These are phyloP conservation scores for Schwanniomyces occidentalis DNA, from an alignment of 805 yeast species.

Conservation along the genomic window DNA sequence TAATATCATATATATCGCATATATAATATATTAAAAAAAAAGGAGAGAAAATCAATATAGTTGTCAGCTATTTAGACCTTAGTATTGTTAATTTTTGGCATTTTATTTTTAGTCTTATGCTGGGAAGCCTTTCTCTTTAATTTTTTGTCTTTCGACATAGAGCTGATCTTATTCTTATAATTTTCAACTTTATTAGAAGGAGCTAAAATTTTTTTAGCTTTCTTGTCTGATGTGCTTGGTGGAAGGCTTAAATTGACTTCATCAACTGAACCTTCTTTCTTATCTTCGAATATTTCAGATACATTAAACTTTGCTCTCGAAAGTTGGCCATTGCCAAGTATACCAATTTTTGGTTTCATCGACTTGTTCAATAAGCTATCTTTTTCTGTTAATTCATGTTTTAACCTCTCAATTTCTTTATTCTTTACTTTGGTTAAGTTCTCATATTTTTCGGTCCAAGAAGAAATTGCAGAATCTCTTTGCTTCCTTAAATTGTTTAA, in stretches of 20 bases:
- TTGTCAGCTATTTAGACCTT: not conserved
- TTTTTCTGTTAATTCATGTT: not conserved
- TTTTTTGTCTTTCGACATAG: slow-evolving; percentile 5
- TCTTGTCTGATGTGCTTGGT: slow-evolving; percentile 3
- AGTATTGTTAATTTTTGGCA: slow-evolving; percentile 2
- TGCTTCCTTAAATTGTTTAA: too few relatives aligned
- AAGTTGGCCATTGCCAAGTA: not conserved
- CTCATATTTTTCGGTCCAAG: too few relatives aligned
- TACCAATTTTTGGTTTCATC: too few relatives aligned
- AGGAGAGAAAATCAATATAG: too few relatives aligned
- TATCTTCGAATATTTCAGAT: slow-evolving; percentile 5
- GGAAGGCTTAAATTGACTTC: not conserved
- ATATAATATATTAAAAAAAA: too few relatives aligned
- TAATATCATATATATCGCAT: too few relatives aligned
- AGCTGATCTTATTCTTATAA: slow-evolving; percentile 2
- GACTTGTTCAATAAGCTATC: not conserved
- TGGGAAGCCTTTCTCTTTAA: slow-evolving; percentile 6
- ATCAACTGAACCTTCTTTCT: not conserved
- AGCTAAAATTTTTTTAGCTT: slow-evolving; percentile 2
- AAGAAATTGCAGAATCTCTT: too few relatives aligned
- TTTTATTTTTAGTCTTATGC: slow-evolving; percentile 2
- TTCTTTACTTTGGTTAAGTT: too few relatives aligned
- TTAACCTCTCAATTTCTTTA: slow-evolving; percentile 1
- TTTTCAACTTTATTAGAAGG: slow-evolving; percentile 5
- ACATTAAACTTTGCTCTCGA: not conserved